These are phyloP conservation scores for Davidsoniella neocaledoniae DNA, from an alignment of 2,329 filamentous ascomycete species.

Conservation along the genomic window DNA sequence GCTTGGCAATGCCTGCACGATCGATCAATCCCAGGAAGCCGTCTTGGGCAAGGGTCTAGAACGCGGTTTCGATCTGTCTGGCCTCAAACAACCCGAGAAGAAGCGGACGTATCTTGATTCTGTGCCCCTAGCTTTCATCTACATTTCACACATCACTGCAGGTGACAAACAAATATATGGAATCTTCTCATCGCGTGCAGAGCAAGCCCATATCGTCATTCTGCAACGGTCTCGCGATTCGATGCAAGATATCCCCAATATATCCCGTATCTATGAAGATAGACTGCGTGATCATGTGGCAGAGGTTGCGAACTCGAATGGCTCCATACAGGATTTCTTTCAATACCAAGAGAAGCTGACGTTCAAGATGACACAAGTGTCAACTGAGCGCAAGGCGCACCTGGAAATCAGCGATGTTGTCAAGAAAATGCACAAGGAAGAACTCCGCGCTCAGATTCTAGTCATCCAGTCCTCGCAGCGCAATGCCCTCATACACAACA, in stretches of 20 bases:
- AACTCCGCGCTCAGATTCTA: constrained; percentile 62
- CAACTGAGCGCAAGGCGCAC: constrained; percentile 73
- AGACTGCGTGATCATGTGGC: constrained; percentile 47
- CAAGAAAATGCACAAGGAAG: constrained; percentile 80
- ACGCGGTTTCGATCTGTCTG: constrained; percentile 74
- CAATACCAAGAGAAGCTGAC: constrained; percentile 71
- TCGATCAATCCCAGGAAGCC: constrained; percentile 78
- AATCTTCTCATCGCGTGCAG: constrained; percentile 67
- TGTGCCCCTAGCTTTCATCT: constrained; percentile 65
- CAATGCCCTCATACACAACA: constrained; percentile 64
- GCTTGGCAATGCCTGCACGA: constrained; percentile 79
- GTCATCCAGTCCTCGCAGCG: constrained; percentile 83
- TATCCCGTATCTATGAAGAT: constrained; percentile 75
- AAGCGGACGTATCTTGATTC: constrained; percentile 55
- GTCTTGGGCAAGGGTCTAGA: constrained; percentile 87
- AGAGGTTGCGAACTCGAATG: constrained; percentile 47
- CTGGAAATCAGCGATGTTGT: constrained; percentile 76
- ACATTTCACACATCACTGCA: constrained; percentile 79
- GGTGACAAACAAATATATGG: constrained; percentile 89
- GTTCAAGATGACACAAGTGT: constrained; percentile 78
- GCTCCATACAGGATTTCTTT: constrained; percentile 57
- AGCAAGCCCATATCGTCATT: constrained; percentile 75
- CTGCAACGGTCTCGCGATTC: constrained; percentile 66
- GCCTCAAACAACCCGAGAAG: constrained; percentile 53
- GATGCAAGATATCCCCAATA: constrained; percentile 69